Base-by-base conservation (phyloP, 2,329 filamentous ascomycete genomes). In the Arthrinium phaeospermum region DNA sequence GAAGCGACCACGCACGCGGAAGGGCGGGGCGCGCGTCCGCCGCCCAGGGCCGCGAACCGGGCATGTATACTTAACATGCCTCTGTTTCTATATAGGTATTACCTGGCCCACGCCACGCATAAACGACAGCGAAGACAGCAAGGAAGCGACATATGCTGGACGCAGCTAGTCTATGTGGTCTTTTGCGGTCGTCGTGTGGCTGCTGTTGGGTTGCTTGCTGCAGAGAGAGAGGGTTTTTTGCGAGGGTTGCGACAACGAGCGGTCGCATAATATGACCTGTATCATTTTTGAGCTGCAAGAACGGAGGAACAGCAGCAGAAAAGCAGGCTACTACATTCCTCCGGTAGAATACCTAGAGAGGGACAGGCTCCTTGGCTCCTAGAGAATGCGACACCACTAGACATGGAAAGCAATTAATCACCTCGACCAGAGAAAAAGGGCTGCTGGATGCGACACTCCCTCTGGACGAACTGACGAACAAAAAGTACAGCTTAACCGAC, bases 241-340 rank as follows among this genome's bases (percentile, higher is more conserved):
- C 7, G 51, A 16, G 27, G 27, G 27, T 57, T 61, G 53, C 53
- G 53, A 61, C 53, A 30, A 61, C 16, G 1, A 22, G 46, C 8
- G 30, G 53, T 61, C 53, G 53, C 53, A 37, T 22, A 61, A 61
- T 37, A 37, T 61, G 30, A 61, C 53, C 53, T 61, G 30, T 61
- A 34, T 34, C 27, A 61, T 37, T 34, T 13, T 51, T 7, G 10
- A 22, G 27, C 27, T 61, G 30, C 27, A 34, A 27, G 14, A 6
- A 22, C 5, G 49, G 49, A 3, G 49, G 14, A 6, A 27, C 34
- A 16, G 51, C 19, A 37, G 22, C 30, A 61, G 24, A 34, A 34
- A 13, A 34, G 16, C 22, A 49, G 27, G 14, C 30, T 57, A 2
- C 30, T 57, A 2, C 27, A 30, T 30, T 30, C 4, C 27, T 57